phyloP scores from a whole-genome alignment of 148 eudicot species.

The Rhododendron henanense region DNA sequence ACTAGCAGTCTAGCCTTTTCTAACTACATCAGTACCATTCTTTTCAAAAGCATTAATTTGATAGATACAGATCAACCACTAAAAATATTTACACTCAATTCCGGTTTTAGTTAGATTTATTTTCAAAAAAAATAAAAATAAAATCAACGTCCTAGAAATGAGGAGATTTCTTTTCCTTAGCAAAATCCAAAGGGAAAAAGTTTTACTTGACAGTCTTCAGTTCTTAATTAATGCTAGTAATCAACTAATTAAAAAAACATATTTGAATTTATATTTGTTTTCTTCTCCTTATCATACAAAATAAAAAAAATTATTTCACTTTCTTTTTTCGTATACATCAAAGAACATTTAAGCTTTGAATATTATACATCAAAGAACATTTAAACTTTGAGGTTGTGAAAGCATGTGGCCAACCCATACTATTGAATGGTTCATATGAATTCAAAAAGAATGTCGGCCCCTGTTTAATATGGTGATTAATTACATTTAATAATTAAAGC shows the following conservation, averaged over 20 bases:
- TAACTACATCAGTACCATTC: background rate
- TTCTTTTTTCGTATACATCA: background rate
- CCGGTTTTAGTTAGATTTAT: background rate
- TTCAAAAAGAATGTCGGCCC: slow-evolving; percentile 19
- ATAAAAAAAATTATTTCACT: background rate
- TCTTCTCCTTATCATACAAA: background rate
- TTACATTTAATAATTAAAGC: slow-evolving; percentile 4
- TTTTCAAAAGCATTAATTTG: background rate
- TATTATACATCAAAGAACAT: background rate
- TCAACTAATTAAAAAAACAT: background rate
- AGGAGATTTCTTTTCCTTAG: background rate
- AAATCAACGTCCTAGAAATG: background rate
- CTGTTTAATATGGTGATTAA: slow-evolving; percentile 30
- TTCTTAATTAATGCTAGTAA: background rate
- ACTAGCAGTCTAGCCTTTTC: background rate
- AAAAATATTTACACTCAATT: background rate
- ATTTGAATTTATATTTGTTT: background rate
- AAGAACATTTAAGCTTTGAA: background rate
- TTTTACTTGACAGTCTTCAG: background rate
- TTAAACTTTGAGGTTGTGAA: slow-evolving; percentile 10
- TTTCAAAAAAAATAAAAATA: background rate
- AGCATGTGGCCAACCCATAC: slow-evolving; percentile 54
- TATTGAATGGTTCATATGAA: slow-evolving; percentile 42
- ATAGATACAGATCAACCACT: background rate
- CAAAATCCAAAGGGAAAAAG: background rate